A percentile compares a stretch with the other conserved stretches of the same genome.
Evolutionary conservation across 371 early-diverging fungal species (phyloP).

Genomic region (Syncephalastrum sp.): DNA sequence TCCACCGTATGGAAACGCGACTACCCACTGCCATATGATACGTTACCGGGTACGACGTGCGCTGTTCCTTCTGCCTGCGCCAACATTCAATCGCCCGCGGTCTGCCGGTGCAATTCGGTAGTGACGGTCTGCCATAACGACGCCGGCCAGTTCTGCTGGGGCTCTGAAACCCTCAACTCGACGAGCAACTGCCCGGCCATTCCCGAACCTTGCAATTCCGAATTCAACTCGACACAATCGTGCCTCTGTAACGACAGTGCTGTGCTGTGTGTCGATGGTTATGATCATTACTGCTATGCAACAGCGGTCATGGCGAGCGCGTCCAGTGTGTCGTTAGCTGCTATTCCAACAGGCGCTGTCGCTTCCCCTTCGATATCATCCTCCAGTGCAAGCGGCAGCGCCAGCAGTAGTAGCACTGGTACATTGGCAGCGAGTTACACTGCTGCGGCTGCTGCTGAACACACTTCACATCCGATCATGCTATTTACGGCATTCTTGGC

Average conservation of each 20-base stretch:
- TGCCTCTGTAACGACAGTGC: slow-evolving; percentile 36
- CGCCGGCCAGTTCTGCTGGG: slow-evolving; percentile 40
- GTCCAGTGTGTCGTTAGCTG: slow-evolving; percentile 1
- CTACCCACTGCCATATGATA: slow-evolving; percentile 34
- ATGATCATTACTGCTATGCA: slow-evolving; percentile 44
- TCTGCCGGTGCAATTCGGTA: slow-evolving; percentile 34
- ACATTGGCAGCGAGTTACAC: no score
- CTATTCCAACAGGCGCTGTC: background rate
- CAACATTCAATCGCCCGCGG: slow-evolving; percentile 25
- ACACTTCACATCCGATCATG: no score
- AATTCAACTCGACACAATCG: slow-evolving; percentile 24
- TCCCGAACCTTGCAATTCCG: slow-evolving; percentile 26
- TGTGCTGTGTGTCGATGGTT: slow-evolving; percentile 43
- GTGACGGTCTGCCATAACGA: slow-evolving; percentile 32
- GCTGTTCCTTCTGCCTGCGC: slow-evolving; percentile 26
- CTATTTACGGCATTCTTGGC: no score
- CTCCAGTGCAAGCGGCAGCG: no score
- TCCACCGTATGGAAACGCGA: slow-evolving; percentile 34
- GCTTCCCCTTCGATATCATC: slow-evolving; percentile 2
- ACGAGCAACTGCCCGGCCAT: slow-evolving; percentile 28
- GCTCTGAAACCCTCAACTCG: slow-evolving; percentile 28
- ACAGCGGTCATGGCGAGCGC: background rate
- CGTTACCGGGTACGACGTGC: slow-evolving; percentile 33
- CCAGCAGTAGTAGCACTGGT: no score
- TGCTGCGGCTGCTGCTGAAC: no score